phyloP scores from a whole-genome alignment of 163 green algal genomes.

The Scenedesmus sp. region DNA sequence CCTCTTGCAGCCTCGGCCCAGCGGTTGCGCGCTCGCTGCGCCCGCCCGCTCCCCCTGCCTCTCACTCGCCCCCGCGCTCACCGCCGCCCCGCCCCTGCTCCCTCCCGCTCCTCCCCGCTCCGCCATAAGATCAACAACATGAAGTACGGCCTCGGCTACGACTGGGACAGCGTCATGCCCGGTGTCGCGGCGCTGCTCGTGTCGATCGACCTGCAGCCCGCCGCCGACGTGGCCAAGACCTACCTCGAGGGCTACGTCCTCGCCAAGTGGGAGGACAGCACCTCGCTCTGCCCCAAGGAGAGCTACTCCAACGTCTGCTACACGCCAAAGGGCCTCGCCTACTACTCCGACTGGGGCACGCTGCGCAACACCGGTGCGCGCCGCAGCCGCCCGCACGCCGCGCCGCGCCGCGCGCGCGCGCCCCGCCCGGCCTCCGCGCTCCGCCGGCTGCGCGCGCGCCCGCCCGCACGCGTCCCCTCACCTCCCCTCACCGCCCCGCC shows the following conservation, averaged over 20 bases:
- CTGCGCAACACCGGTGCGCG: neutral
- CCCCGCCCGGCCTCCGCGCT: too few relatives aligned
- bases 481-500: too few relatives aligned
- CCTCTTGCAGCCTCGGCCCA: too few relatives aligned
- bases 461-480: too few relatives aligned
- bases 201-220: conserved; percentile 7
- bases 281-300: conserved; percentile 35
- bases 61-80: too few relatives aligned
- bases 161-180: conserved; percentile 40
- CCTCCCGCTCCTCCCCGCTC: too few relatives aligned
- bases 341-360: conserved; percentile 41
- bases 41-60: too few relatives aligned
- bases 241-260: conserved; percentile 42
- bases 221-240: conserved; percentile 18
- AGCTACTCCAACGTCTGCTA: conserved; percentile 44
- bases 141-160: conserved; percentile 44
- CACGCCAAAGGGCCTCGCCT: conserved; percentile 45
- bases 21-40: too few relatives aligned
- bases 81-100: too few relatives aligned
- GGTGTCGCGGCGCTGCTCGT: conserved; percentile 33
- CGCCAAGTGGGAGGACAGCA: conserved; percentile 46
- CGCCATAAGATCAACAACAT: conserved; percentile 46
- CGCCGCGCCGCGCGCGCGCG: too few relatives aligned
- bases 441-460: too few relatives aligned
- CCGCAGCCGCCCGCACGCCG: too few relatives aligned